These are phyloP conservation scores for Manihot esculenta DNA, from an alignment of 441 rosid species.

Conservation along the genomic window DNA sequence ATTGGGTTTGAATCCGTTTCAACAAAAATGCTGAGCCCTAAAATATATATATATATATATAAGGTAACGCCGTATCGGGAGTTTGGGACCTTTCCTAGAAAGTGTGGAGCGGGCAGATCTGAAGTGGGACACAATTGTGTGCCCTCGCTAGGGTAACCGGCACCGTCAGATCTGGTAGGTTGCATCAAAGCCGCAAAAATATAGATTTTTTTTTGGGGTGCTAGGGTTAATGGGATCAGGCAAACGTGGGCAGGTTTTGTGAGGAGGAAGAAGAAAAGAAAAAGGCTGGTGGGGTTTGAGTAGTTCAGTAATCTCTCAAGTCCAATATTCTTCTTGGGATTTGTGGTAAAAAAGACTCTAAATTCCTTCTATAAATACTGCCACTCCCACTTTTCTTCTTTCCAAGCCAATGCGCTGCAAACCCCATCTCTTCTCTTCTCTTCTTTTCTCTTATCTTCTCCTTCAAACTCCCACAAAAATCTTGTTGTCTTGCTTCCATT, in stretches of 20 bases:
- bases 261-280: neutral
- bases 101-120: conserved; percentile 40
- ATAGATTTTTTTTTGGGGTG: conserved; percentile 1
- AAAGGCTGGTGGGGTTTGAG: conserved; percentile 28
- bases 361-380: conserved; percentile 45
- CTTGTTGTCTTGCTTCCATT: neutral
- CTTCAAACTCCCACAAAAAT: neutral
- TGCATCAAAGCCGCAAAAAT: conserved; percentile 49
- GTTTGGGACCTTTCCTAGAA: neutral
- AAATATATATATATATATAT: too few relatives aligned
- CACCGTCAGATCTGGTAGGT: conserved; percentile 51
- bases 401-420: conserved; percentile 22
- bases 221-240: conserved; percentile 32
- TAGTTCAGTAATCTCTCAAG: conserved; percentile 32
- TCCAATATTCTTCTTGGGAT: conserved; percentile 96
- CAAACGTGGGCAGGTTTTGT: conserved; percentile 23
- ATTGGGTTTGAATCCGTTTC: too few relatives aligned
- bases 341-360: conserved; percentile 40
- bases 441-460: neutral
- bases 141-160: conserved; percentile 33
- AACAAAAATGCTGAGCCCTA: too few relatives aligned
- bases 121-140: conserved; percentile 29
- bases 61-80: conserved; percentile 37
- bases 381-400: neutral
- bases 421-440: neutral